phyloP scores from a whole-genome alignment of 1,284 basidiomycete genomes.

The Mrakiaceae sp. region DNA sequence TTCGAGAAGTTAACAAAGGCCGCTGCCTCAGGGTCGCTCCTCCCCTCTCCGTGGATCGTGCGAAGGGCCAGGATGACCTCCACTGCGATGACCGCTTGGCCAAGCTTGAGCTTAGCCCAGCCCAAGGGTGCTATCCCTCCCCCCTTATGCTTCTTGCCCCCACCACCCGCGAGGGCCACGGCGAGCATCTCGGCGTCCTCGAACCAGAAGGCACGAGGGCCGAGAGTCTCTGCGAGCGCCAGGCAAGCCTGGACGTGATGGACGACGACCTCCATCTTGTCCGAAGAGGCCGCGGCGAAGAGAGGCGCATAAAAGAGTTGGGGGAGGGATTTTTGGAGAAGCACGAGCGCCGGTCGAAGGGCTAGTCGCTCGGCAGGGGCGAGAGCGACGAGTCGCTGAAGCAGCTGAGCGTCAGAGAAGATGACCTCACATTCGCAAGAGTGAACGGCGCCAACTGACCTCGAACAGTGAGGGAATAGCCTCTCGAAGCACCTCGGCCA shows the following conservation, averaged over 20 bases:
- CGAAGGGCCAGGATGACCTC: too few relatives aligned
- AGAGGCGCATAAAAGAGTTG: constrained; percentile 56
- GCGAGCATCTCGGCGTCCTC: constrained; percentile 58
- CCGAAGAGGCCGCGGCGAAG: constrained; percentile 51
- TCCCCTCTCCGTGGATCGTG: too few relatives aligned
- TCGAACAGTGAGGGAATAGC: too few relatives aligned
- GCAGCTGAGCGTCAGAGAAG: too few relatives aligned
- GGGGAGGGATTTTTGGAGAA: constrained; percentile 45
- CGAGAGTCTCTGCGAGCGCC: constrained; percentile 39
- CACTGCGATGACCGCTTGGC: constrained; percentile 43
- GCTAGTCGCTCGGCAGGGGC: too few relatives aligned
- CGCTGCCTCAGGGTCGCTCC: too few relatives aligned
- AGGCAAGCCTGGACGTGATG: constrained; percentile 48
- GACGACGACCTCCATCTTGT: constrained; percentile 45
- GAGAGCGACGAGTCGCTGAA: too few relatives aligned
- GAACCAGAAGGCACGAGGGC: constrained; percentile 51
- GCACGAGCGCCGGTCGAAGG: not conserved
- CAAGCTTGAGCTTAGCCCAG: constrained; percentile 45
- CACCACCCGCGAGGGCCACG: constrained; percentile 41
- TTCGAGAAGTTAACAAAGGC: constrained; percentile 6
- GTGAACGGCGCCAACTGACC: too few relatives aligned
- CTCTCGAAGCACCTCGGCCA: too few relatives aligned
- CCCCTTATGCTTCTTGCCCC: constrained; percentile 20
- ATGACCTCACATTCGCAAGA: too few relatives aligned
- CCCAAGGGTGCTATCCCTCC: constrained; percentile 18